phyloP scores from a whole-genome alignment of 306 rosid genomes.

The Casuarina equisetifolia region DNA sequence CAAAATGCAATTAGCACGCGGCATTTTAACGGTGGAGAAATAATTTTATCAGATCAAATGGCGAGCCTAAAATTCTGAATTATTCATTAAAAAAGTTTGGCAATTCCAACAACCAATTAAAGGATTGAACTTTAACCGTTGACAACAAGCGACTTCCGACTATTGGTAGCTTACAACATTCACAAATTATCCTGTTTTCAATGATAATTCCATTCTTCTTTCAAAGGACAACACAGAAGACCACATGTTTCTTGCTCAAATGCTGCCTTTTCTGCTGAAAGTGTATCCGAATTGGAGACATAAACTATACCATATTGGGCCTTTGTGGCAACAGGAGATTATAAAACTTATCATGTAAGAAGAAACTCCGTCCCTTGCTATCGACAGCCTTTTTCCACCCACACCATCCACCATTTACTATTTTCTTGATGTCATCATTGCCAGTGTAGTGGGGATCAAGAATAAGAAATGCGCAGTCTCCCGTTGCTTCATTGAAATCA shows the following conservation, averaged over 20 bases:
- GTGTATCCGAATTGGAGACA: background rate
- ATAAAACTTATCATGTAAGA: constrained; percentile 88
- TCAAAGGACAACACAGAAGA: background rate
- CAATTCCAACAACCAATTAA: background rate
- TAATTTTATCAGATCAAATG: background rate
- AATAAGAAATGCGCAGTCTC: constrained; percentile 89
- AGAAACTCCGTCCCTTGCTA: constrained; percentile 80
- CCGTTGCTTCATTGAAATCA: constrained; percentile 83
- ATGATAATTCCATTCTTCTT: background rate
- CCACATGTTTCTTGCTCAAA: constrained; percentile 13
- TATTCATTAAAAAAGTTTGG: background rate
- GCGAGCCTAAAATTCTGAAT: background rate
- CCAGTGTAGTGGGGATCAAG: constrained; percentile 99
- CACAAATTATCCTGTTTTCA: background rate
- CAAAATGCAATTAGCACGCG: background rate
- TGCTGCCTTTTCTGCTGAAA: background rate
- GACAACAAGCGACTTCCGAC: background rate
- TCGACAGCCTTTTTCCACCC: constrained; percentile 97
- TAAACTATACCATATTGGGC: constrained; percentile 81
- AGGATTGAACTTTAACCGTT: background rate
- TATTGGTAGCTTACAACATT: background rate
- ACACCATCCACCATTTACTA: constrained; percentile 87
- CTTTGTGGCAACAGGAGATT: constrained; percentile 92
- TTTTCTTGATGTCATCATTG: constrained; percentile 73
- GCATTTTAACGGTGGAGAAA: background rate